Evolutionary conservation across 169 alveolate species (phyloP), one percentile per base, ranked within the genome.

Genomic region (Cystoisospora suis): DNA sequence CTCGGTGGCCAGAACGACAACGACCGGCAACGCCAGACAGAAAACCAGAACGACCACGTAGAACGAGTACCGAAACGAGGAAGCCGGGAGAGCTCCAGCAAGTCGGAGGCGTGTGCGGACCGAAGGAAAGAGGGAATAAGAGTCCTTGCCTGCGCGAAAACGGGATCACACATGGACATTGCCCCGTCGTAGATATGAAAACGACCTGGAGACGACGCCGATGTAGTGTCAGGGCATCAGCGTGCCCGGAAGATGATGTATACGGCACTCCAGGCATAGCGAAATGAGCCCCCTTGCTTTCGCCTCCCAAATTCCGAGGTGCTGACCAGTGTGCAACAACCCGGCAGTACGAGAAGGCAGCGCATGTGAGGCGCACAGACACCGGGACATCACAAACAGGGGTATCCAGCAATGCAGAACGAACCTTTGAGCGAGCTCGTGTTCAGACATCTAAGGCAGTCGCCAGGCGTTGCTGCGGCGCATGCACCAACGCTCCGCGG

Each of bases 381-480:
- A n/a, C n/a, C n/a, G n/a, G n/a, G n/a, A n/a, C n/a, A n/a, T n/a
- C n/a, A n/a, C n/a, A n/a, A n/a, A n/a, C n/a, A n/a, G n/a, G n/a
- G n/a, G n/a, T n/a, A n/a, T n/a, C n/a, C n/a, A 49, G 20, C 61
- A 49, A 49, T 49, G 20, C 61, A 20, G 20, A 49, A 49, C 61
- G 20, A 49, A 49, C 61, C 42, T 32, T 17, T 61, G 75, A 20
- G 38, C n/a, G n/a, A n/a, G n/a, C n/a, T n/a, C n/a, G n/a, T n/a
- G n/a, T n/a, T 87, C 91, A 87, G 91, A 87, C 91, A 87, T 87
- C 91, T 87, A 87, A 87, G 91, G 91, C 70, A 1, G 91, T 87
- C 91, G 91, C 65, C 91, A 87, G 86, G 91, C 91, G 87, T 70
- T 87, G 91, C 91, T 75, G 61, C 91, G 91, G 91, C 91, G 91